These are phyloP conservation scores for Beauveria brongniartii DNA, from an alignment of 2,329 filamentous ascomycete genomes.

Conservation along the genomic window DNA sequence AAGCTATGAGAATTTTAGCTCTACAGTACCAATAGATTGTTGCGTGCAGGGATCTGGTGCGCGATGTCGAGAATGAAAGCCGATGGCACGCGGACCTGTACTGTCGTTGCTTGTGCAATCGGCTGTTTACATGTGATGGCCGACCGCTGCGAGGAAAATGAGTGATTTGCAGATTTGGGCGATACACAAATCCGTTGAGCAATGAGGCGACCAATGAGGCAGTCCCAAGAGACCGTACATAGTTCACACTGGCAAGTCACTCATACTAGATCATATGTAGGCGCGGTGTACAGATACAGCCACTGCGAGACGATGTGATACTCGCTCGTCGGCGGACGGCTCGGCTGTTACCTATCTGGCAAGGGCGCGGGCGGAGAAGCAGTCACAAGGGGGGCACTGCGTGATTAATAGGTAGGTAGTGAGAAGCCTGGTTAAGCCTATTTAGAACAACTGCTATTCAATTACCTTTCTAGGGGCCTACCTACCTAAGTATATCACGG, in stretches of 20 bases:
- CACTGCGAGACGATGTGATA: background rate
- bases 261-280: too few species aligned
- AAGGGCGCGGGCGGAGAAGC: background rate
- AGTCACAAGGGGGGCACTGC: background rate
- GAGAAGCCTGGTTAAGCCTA: too few species aligned
- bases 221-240: too few species aligned
- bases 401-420: too few species aligned
- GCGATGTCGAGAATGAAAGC: background rate
- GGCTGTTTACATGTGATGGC: background rate
- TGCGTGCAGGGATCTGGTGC: background rate
- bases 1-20: background rate
- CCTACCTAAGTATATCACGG: too few species aligned
- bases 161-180: background rate
- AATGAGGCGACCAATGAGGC: too few species aligned
- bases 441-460: too few species aligned
- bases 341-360: background rate
- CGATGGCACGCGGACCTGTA: too few species aligned
- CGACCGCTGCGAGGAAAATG: background rate
- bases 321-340: background rate
- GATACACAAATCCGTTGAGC: too few species aligned
- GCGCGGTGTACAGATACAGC: background rate
- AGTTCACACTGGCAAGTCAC: too few species aligned
- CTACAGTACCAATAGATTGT: background rate
- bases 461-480: too few species aligned
- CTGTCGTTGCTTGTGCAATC: background rate